A percentile compares a stretch with the other conserved stretches of the same genome.
These are phyloP conservation scores for Gastrodia elata DNA, from an alignment of 106 monocot species.

Conservation along the genomic window DNA sequence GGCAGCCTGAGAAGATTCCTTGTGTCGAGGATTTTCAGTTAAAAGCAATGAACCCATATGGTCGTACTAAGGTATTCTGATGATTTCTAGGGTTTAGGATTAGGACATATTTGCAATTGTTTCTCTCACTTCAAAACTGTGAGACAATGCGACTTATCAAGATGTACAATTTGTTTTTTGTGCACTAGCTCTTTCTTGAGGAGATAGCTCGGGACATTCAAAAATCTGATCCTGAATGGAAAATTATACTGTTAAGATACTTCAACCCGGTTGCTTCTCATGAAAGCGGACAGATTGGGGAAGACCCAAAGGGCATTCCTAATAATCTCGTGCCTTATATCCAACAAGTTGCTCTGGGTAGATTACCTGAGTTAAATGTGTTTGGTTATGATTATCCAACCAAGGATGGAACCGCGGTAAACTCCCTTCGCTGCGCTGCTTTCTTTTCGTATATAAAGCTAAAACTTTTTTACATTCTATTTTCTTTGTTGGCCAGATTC, in stretches of 20 bases:
- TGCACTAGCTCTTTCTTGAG: constrained; percentile 75
- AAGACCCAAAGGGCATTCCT: constrained; percentile 89
- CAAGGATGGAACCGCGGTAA: constrained; percentile 83
- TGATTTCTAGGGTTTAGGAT: not conserved
- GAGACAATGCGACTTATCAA: not conserved
- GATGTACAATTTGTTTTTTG: not conserved
- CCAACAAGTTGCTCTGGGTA: constrained; percentile 91
- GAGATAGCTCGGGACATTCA: constrained; percentile 79
- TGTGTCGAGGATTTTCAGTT: constrained; percentile 74
- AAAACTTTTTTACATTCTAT: not conserved
- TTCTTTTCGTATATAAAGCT: too few species aligned
- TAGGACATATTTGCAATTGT: not conserved
- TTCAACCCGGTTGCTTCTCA: constrained; percentile 97
- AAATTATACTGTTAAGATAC: constrained; percentile 80
- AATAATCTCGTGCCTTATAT: constrained; percentile 98
- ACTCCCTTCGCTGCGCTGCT: not conserved
- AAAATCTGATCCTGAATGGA: constrained; percentile 53
- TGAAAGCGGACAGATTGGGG: constrained; percentile 82
- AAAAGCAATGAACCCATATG: constrained; percentile 85
- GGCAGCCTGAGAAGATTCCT: constrained; percentile 79
- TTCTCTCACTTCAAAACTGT: not conserved
- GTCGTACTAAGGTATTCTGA: constrained; percentile 64
- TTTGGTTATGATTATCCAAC: constrained; percentile 85
- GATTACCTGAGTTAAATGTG: constrained; percentile 56
- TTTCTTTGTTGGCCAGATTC: constrained; percentile 17